Conservation (phyloP, 1,284 basidiomycete species). For the Heterobasidion parviporum region DNA sequence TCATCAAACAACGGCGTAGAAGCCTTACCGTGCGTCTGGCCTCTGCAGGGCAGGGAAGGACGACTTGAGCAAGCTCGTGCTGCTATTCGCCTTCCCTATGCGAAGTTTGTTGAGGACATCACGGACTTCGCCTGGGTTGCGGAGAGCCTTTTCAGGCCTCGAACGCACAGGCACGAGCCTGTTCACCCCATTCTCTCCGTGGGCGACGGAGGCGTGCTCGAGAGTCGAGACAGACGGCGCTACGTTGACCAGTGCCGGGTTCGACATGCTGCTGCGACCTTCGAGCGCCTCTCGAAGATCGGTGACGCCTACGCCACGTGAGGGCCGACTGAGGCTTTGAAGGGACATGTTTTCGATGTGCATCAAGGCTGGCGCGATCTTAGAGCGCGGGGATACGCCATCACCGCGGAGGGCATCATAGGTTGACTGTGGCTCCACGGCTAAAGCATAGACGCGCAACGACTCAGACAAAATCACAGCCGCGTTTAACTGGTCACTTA, state of each 20-base stretch:
- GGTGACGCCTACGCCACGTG: slow-evolving; percentile 73
- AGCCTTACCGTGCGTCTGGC: slow-evolving; percentile 27
- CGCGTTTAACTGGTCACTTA: slow-evolving; percentile 30
- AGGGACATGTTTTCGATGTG: slow-evolving; percentile 82
- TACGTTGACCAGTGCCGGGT: slow-evolving; percentile 45
- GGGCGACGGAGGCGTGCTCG: slow-evolving; percentile 50
- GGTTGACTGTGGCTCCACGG: slow-evolving; percentile 52
- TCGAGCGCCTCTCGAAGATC: slow-evolving; percentile 83
- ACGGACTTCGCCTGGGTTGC: slow-evolving; percentile 61
- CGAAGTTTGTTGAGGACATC: slow-evolving; percentile 73
- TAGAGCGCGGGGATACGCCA: slow-evolving; percentile 62
- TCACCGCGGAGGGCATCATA: slow-evolving; percentile 56
- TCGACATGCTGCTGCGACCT: slow-evolving; percentile 73
- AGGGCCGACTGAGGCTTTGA: slow-evolving; percentile 68
- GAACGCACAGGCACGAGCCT: slow-evolving; percentile 36
- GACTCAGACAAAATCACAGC: slow-evolving; percentile 26
- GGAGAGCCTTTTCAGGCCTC: slow-evolving; percentile 43
- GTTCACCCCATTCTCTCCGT: slow-evolving; percentile 33
- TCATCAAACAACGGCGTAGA: background rate
- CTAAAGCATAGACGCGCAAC: slow-evolving; percentile 42
- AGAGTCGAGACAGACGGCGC: slow-evolving; percentile 69
- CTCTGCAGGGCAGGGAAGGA: slow-evolving; percentile 50
- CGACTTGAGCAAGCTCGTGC: slow-evolving; percentile 49
- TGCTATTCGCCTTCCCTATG: slow-evolving; percentile 59
- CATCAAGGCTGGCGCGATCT: slow-evolving; percentile 78